These are phyloP conservation scores for Debaryomyces coudertii DNA, from an alignment of 1,139 yeast genomes.

Conservation along the genomic window DNA sequence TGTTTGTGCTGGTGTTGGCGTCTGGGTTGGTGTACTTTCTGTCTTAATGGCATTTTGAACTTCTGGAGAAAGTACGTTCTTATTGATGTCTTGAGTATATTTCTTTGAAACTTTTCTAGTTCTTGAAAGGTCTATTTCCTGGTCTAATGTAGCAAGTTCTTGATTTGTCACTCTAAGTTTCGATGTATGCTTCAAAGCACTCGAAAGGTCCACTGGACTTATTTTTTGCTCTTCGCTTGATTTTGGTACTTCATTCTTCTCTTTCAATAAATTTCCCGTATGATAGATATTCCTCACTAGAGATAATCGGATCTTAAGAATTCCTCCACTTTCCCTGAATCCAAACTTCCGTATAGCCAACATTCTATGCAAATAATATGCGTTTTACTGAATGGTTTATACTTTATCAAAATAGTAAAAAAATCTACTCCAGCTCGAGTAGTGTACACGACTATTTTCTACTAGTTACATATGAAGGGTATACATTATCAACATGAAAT, in stretches of 20 bases:
- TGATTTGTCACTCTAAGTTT: constrained; percentile 15
- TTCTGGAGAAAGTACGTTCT: constrained; percentile 15
- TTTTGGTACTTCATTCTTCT: constrained; percentile 1
- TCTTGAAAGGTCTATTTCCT: constrained; percentile 13
- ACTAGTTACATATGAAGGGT: too few relatives aligned
- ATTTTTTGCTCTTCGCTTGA: constrained; percentile 11
- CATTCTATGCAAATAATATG: constrained; percentile 3
- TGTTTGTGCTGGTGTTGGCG: not conserved
- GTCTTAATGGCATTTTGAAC: constrained; percentile 13
- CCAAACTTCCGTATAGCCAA: constrained; percentile 7
- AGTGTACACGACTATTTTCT: not conserved
- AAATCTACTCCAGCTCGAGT: not conserved
- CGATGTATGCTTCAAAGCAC: constrained; percentile 18
- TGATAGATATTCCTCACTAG: constrained; percentile 1
- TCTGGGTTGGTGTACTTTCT: constrained; percentile 6
- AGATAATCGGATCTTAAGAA: not conserved
- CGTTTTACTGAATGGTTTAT: not conserved
- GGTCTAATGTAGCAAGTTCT: constrained; percentile 16
- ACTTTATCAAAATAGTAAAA: constrained; percentile 3
- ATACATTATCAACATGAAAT: too few relatives aligned
- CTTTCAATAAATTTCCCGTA: not conserved
- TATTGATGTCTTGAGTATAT: constrained; percentile 15
- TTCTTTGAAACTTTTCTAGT: constrained; percentile 11
- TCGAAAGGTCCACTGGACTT: constrained; percentile 15
- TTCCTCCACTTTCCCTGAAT: not conserved